Percentiles rank a stretch among this genome's conserved stretches.
Conservation (phyloP, 495 filamentous ascomycete species). For the Podospora pseudocomata region DNA sequence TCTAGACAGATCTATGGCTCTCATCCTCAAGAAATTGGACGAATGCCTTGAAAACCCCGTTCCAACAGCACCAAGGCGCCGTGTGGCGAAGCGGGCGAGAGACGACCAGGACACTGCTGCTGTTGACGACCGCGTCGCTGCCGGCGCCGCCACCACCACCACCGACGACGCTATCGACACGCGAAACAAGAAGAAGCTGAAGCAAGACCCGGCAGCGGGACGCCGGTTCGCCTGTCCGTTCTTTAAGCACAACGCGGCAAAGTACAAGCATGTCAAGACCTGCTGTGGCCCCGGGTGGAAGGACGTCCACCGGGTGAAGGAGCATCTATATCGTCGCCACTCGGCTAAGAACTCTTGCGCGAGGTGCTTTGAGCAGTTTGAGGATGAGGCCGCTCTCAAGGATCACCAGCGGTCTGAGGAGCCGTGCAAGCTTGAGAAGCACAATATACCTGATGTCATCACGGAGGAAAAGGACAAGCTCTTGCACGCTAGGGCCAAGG, state of each 20-base stretch:
- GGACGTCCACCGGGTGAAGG: slow-evolving; percentile 46
- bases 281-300: slow-evolving; percentile 44
- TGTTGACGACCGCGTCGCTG: neutral
- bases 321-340: slow-evolving; percentile 45
- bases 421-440: slow-evolving; percentile 29
- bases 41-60: slow-evolving; percentile 27
- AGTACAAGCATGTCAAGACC: slow-evolving; percentile 34
- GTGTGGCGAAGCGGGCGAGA: slow-evolving; percentile 13
- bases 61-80: slow-evolving; percentile 1
- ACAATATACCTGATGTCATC: slow-evolving; percentile 22
- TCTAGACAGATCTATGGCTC: slow-evolving; percentile 32
- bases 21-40: slow-evolving; percentile 22
- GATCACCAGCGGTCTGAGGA: slow-evolving; percentile 38
- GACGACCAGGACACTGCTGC: slow-evolving; percentile 6
- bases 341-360: slow-evolving; percentile 37
- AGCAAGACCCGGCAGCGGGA: slow-evolving; percentile 13
- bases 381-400: slow-evolving; percentile 34
- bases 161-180: neutral
- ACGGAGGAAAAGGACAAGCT: slow-evolving; percentile 31
- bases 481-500: slow-evolving; percentile 25
- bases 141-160: neutral
- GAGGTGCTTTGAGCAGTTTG: slow-evolving; percentile 40
- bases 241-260: slow-evolving; percentile 37
- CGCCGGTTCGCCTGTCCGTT: slow-evolving; percentile 43
- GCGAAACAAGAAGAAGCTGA: slow-evolving; percentile 22